A percentile compares a stretch with the other conserved stretches of the same genome.
These are phyloP conservation scores for Globisporangium paroecandrum DNA, from an alignment of 352 stramenopile species.

Conservation along the genomic window DNA sequence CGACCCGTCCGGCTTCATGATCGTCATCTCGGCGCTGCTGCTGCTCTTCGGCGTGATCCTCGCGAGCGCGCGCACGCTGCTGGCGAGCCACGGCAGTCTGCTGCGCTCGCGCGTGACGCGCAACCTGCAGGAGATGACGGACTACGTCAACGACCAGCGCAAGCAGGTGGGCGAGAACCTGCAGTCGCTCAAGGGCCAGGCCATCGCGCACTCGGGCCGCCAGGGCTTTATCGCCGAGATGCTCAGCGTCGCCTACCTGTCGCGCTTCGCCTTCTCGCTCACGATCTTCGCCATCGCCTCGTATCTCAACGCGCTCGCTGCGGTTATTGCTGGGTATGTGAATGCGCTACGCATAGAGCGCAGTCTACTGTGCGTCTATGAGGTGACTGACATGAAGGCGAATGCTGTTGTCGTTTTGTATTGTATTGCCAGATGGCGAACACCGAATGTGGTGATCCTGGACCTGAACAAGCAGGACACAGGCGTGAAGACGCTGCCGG, in stretches of 20 bases:
- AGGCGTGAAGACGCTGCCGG: conserved; percentile 73
- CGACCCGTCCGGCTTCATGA: conserved; percentile 83
- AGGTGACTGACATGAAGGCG: neutral
- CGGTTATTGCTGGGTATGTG: conserved; percentile 57
- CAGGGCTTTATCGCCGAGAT: conserved; percentile 88
- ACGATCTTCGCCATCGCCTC: conserved; percentile 67
- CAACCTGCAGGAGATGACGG: conserved; percentile 73
- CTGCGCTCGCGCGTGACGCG: conserved; percentile 63
- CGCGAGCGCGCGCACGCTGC: conserved; percentile 42
- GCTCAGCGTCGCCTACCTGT: conserved; percentile 85
- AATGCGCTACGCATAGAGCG: neutral
- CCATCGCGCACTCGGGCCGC: conserved; percentile 35
- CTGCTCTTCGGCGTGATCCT: conserved; percentile 66
- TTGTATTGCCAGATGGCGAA: conserved; percentile 43
- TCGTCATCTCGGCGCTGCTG: conserved; percentile 68
- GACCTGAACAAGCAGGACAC: conserved; percentile 56
- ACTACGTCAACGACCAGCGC: conserved; percentile 52
- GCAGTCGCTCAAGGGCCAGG: conserved; percentile 56
- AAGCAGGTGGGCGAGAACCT: conserved; percentile 61
- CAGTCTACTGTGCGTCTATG: neutral
- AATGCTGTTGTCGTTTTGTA: neutral
- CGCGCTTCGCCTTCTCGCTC: conserved; percentile 76
- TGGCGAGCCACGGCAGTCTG: conserved; percentile 30
- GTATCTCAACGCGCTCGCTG: conserved; percentile 82
- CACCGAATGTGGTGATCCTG: conserved; percentile 81